Conservation (phyloP, 108 stramenopile genomes). For the Nannochloropsis oceanica region DNA sequence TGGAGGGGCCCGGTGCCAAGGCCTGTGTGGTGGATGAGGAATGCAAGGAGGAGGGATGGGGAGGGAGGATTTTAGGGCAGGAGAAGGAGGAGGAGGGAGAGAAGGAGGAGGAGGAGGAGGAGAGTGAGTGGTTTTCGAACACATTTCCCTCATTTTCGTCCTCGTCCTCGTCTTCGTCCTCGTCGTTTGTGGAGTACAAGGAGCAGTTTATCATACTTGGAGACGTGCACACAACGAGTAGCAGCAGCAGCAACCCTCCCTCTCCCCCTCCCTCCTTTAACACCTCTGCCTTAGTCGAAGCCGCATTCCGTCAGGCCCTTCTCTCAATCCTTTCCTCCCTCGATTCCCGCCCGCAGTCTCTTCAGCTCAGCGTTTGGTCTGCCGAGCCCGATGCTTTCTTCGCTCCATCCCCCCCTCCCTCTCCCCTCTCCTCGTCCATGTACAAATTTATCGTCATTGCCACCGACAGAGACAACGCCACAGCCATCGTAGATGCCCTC, state of each 20-base stretch:
- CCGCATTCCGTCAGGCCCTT: not conserved
- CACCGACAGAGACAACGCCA: not conserved
- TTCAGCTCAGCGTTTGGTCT: not conserved
- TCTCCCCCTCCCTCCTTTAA: not conserved
- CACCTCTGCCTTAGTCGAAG: not conserved
- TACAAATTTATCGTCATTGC: not conserved
- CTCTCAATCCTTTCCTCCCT: not conserved
- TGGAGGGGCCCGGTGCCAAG: not conserved
- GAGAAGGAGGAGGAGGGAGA: no score
- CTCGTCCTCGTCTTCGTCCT: not conserved
- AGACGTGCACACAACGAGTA: not conserved
- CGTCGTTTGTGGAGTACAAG: not conserved
- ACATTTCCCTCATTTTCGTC: not conserved
- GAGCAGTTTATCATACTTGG: not conserved
- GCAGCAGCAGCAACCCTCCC: no score
- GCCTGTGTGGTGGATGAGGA: not conserved
- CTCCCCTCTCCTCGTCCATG: not conserved
- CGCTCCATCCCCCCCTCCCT: not conserved
- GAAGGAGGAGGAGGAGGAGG: no score
- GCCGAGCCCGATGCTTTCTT: not conserved
- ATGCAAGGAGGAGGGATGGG: not conserved
- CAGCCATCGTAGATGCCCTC: not conserved
- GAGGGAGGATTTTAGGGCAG: no score
- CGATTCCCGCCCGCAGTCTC: not conserved
- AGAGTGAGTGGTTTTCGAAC: not conserved